Evolutionary conservation across 2,329 filamentous ascomycete genomes (phyloP).

Genomic region (Aspergillus glaucus): DNA sequence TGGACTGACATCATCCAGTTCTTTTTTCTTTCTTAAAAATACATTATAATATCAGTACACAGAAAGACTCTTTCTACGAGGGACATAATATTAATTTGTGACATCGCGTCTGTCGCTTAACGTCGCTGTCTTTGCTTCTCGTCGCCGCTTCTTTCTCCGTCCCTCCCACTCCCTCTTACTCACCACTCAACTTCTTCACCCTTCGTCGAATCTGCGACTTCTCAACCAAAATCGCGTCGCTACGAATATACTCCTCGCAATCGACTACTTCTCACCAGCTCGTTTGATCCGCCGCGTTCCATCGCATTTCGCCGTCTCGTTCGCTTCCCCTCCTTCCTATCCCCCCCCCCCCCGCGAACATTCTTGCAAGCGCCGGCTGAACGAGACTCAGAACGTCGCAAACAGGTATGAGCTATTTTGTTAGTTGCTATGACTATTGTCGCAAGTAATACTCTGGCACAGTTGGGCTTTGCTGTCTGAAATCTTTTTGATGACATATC

Average conservation of each 20-base stretch:
- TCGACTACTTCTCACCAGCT: neutral
- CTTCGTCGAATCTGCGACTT: neutral
- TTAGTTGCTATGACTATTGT: no score
- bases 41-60: neutral
- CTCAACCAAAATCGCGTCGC: neutral
- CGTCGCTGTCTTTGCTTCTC: no score
- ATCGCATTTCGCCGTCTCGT: neutral
- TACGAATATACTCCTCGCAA: neutral
- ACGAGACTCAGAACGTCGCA: no score
- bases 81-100: no score
- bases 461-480: no score
- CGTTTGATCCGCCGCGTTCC: neutral
- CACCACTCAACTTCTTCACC: no score
- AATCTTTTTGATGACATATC: no score
- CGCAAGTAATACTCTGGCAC: no score
- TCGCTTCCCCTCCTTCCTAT: neutral
- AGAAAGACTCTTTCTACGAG: neutral
- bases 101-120: no score
- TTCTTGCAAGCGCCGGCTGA: neutral
- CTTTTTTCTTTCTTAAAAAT: neutral
- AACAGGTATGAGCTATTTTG: no score
- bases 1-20: neutral
- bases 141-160: no score
- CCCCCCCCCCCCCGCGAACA: neutral
- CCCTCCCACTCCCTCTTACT: no score